These are phyloP conservation scores for Exserohilum turcica DNA, from an alignment of 2,329 filamentous ascomycete genomes.

Conservation along the genomic window DNA sequence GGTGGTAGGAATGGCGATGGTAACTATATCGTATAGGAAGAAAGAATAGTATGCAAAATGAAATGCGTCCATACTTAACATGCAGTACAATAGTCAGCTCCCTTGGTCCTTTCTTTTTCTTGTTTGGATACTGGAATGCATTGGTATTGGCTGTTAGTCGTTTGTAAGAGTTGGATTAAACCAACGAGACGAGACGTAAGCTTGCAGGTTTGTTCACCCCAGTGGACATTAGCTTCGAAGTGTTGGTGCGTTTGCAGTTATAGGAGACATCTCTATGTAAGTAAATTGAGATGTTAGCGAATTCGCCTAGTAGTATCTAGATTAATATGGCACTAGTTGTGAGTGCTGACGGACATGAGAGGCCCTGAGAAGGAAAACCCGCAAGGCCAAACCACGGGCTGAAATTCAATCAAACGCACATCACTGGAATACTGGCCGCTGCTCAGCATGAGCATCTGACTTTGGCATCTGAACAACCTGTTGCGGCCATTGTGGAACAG, in stretches of 20 bases:
- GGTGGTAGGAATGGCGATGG: not conserved
- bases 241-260: too few species aligned
- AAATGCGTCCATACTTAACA: not conserved
- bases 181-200: too few species aligned
- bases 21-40: not conserved
- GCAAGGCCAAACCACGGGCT: not conserved
- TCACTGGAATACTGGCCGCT: conserved; percentile 8
- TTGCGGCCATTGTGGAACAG: not conserved
- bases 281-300: too few species aligned
- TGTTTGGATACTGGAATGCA: not conserved
- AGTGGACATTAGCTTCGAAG: too few species aligned
- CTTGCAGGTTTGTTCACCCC: too few species aligned
- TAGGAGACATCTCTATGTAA: too few species aligned
- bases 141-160: not conserved
- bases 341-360: too few species aligned
- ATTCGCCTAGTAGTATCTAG: too few species aligned
- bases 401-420: not conserved
- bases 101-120: not conserved
- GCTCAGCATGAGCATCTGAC: conserved; percentile 3
- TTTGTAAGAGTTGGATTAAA: too few species aligned
- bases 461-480: conserved; percentile 3
- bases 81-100: too few species aligned
- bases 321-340: too few species aligned
- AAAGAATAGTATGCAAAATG: too few species aligned
- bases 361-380: not conserved